A percentile compares a stretch with the other conserved stretches of the same genome.
Conservation (phyloP, 2,329 filamentous ascomycete genomes). For the Beauveria varroae region DNA sequence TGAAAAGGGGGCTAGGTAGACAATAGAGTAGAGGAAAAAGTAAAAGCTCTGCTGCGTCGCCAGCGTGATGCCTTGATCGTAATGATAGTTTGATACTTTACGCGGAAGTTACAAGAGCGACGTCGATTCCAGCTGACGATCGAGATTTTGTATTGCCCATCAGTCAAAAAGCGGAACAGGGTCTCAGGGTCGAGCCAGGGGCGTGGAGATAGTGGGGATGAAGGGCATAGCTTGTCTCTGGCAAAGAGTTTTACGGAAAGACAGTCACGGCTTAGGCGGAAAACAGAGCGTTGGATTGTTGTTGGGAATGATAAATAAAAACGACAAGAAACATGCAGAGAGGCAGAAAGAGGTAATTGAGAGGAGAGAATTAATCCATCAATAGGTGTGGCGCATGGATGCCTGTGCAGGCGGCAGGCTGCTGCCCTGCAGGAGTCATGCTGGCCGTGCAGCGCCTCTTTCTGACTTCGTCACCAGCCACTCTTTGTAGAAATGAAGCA, state of each 20-base stretch:
- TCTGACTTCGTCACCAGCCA: neutral
- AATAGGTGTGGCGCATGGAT: neutral
- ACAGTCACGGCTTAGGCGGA: too few relatives aligned
- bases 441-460: neutral
- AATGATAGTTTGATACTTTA: neutral
- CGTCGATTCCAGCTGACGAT: slow-evolving; percentile 4
- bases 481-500: neutral
- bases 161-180: slow-evolving; percentile 8
- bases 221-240: neutral
- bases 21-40: too few relatives aligned
- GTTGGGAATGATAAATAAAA: neutral
- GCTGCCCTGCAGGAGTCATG: slow-evolving; percentile 1
- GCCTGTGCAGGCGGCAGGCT: neutral
- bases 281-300: too few relatives aligned
- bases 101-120: neutral
- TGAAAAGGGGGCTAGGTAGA: too few relatives aligned
- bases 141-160: slow-evolving; percentile 11
- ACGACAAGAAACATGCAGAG: neutral
- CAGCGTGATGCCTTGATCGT: neutral
- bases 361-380: too few relatives aligned
- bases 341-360: neutral
- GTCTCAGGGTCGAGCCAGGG: slow-evolving; percentile 10
- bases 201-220: neutral
- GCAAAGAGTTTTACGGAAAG: neutral
- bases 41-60: too few relatives aligned